Conservation (phyloP, 1,284 basidiomycete genomes). For the Rhodotorula sp. region DNA sequence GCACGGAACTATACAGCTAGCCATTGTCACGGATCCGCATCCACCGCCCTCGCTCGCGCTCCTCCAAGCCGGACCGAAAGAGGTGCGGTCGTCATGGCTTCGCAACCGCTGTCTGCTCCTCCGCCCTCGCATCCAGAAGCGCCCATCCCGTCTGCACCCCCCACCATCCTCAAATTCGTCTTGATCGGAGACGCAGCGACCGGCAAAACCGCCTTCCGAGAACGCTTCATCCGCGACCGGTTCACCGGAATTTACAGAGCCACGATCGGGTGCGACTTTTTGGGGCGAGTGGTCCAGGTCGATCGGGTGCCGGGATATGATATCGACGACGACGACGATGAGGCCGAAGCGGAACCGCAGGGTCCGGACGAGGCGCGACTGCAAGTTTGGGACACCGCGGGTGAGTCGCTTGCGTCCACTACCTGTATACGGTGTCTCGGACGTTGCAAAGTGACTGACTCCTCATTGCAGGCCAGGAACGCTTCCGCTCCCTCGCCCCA, state of each 20-base stretch:
- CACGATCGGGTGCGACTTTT: constrained; percentile 80
- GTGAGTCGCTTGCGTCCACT: neutral
- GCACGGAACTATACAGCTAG: too few relatives aligned
- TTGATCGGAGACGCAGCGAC: constrained; percentile 34
- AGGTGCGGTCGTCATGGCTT: neutral
- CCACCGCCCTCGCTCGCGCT: neutral
- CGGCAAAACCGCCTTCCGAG: constrained; percentile 42
- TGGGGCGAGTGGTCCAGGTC: constrained; percentile 50
- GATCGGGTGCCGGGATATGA: neutral
- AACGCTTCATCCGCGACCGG: constrained; percentile 22
- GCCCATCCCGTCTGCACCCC: neutral
- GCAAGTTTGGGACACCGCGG: constrained; percentile 67
- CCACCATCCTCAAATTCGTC: constrained; percentile 28
- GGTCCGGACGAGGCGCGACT: constrained; percentile 58
- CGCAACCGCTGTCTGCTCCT: constrained; percentile 8
- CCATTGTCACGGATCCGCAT: neutral
- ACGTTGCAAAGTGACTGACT: neutral
- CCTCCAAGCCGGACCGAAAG: too few relatives aligned
- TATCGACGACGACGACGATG: constrained; percentile 50
- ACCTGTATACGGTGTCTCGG: neutral
- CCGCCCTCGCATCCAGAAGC: neutral
- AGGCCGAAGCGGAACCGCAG: constrained; percentile 22
- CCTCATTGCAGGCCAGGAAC: constrained; percentile 68
- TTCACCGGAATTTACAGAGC: constrained; percentile 73
- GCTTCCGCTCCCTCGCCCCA: constrained; percentile 71